These are phyloP conservation scores for Rhododendron molle DNA, from an alignment of 148 eudicot species.

Conservation along the genomic window DNA sequence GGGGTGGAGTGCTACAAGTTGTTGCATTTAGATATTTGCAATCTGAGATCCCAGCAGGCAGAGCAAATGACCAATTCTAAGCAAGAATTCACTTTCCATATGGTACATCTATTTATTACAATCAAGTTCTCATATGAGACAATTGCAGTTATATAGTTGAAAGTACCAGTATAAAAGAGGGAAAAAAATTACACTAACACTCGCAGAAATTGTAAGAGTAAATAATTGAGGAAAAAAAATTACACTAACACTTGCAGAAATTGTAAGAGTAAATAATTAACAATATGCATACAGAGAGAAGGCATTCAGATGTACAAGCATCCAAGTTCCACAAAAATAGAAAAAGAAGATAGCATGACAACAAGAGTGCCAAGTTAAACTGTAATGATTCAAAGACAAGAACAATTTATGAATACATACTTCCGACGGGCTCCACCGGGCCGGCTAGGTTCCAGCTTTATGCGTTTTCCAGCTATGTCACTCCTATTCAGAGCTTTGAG, in stretches of 20 bases:
- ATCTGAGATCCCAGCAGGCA: background rate
- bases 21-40: background rate
- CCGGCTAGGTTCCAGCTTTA: slow-evolving; percentile 60
- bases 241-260: background rate
- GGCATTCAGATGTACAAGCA: background rate
- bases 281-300: background rate
- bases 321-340: background rate
- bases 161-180: background rate
- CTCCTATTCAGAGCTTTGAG: slow-evolving; percentile 55
- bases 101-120: background rate
- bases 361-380: background rate
- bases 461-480: slow-evolving; percentile 61
- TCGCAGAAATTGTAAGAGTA: background rate
- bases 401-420: slow-evolving; percentile 20
- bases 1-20: background rate
- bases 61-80: background rate
- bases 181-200: background rate
- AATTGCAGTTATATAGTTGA: background rate
- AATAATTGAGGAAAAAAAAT: background rate
- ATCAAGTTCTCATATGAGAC: background rate
- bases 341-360: background rate
- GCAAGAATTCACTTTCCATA: background rate
- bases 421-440: slow-evolving; percentile 61
- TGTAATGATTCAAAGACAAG: background rate
- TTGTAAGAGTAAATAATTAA: background rate